Evolutionary conservation across 1,284 basidiomycete genomes (phyloP).

Genomic region (Rhodotorula sp.): DNA sequence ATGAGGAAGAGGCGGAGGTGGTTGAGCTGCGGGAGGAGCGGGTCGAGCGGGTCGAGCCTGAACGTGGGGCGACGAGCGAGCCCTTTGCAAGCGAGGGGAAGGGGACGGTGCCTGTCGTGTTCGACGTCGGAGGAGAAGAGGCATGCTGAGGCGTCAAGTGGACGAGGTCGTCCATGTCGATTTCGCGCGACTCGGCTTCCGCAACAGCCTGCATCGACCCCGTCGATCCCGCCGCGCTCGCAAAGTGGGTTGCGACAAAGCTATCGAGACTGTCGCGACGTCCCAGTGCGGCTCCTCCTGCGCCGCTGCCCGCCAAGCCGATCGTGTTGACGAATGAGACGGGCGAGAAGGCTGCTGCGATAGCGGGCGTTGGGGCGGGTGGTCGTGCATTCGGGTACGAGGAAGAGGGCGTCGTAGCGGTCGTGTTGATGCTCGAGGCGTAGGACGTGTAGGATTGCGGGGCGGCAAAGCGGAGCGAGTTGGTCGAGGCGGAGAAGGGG

Average conservation of each 20-base stretch:
- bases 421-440: slow-evolving; percentile 30
- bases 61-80: not conserved
- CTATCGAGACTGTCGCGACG: slow-evolving; percentile 6
- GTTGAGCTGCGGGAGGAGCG: not conserved
- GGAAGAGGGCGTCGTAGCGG: slow-evolving; percentile 18
- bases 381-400: slow-evolving; percentile 23
- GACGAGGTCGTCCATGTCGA: slow-evolving; percentile 4
- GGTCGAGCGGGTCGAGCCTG: not conserved
- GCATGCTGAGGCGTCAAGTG: not conserved
- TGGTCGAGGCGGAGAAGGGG: slow-evolving; percentile 9
- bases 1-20: not conserved
- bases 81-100: slow-evolving; percentile 5
- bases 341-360: slow-evolving; percentile 11
- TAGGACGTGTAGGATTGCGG: slow-evolving; percentile 14
- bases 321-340: not conserved
- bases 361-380: slow-evolving; percentile 19
- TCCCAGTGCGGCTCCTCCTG: not conserved
- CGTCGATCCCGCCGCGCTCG: not conserved
- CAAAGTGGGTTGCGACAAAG: slow-evolving; percentile 10
- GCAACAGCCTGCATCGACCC: not conserved
- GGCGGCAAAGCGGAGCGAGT: slow-evolving; percentile 1
- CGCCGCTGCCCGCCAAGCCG: not conserved
- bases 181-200: not conserved
- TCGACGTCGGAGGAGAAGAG: no score
- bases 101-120: not conserved